Evolutionary conservation across 2,329 filamentous ascomycete genomes (phyloP), one percentile per base, ranked within the genome.

Genomic region (Lasiodiplodia citricola): DNA sequence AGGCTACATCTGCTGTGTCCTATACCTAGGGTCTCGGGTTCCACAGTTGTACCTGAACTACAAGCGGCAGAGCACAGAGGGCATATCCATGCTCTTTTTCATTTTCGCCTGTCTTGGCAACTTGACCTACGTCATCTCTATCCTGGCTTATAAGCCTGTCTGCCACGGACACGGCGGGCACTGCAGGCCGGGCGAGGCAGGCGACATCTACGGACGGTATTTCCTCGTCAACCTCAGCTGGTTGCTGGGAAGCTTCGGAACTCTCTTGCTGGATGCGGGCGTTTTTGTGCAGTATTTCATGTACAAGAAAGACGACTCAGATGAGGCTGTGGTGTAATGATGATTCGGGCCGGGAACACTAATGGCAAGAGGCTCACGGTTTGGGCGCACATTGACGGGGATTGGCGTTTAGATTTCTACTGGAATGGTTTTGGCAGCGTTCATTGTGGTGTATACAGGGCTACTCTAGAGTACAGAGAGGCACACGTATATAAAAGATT

Each of bases 51-150:
- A 97, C 8, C 88, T 98, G 66, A 99, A 98, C 80, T 97, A 93
- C 83, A 89, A 92, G 23, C 91, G 96, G 71, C 97, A 97, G 82
- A 94, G 91, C 54, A 97, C 94, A 0, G 94, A 98, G 68, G 96
- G 96, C 3, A 91, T 99, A 23, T 95, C 92, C 72, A 90, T 97
- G 82, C 86, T 98, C 13, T 99, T 98, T 82, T 98, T 98, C 83
- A 84, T 98, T 25, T 98, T 99, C 78, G 96, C 96, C 4, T 98
- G 95, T 77, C 88, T 98, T 6, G 96, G 96, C 2, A 99, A 99
- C 78, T 80, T 97, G 72, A 97, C 94, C 0, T 98, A 96, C 75
- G 94, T 97, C 21, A 83, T 97, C 47, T 94, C 91, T 47, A 98
- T 99, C 73, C 86, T 98, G 71, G 94, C 94, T 0, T 98, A 94